Evolutionary conservation across 176 grass and related monocot genomes (phyloP).

Genomic region (Musa beccarii): DNA sequence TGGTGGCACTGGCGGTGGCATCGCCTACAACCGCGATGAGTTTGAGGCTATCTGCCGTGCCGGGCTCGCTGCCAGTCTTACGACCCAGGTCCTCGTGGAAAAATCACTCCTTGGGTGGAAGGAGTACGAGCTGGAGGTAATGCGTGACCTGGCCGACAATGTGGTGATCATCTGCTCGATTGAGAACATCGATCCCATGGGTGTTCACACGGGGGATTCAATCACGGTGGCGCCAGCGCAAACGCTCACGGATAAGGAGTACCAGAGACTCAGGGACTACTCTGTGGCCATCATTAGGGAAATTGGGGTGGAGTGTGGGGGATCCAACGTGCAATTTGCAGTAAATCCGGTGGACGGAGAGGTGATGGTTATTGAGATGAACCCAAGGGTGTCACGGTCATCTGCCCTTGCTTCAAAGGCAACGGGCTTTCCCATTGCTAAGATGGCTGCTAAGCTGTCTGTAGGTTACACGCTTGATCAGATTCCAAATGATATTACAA

Average conservation of each 20-base stretch:
- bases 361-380: conserved; percentile 99
- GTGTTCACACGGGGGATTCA: conserved; percentile 92
- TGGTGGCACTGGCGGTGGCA: conserved; percentile 83
- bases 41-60: conserved; percentile 83
- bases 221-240: conserved; percentile 93
- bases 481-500: conserved; percentile 98
- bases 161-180: conserved; percentile 98
- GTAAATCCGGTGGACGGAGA: conserved; percentile 86
- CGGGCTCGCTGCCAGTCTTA: conserved; percentile 60
- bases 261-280: conserved; percentile 81
- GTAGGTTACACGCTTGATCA: conserved; percentile 91
- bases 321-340: conserved; percentile 91
- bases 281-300: conserved; percentile 83
- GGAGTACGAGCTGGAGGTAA: conserved; percentile 97
- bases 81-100: conserved; percentile 78
- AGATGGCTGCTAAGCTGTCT: conserved; percentile 94
- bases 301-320: conserved; percentile 95
- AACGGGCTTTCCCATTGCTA: conserved; percentile 86
- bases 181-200: conserved; percentile 97
- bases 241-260: conserved; percentile 91
- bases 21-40: conserved; percentile 80
- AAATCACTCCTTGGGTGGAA: conserved; percentile 98
- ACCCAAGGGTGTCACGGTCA: conserved; percentile 91
- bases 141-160: conserved; percentile 94
- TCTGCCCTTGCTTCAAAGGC: conserved; percentile 89